Base-by-base conservation (phyloP, 2,329 filamentous ascomycete genomes). In the Leptoxyphium fumago region DNA sequence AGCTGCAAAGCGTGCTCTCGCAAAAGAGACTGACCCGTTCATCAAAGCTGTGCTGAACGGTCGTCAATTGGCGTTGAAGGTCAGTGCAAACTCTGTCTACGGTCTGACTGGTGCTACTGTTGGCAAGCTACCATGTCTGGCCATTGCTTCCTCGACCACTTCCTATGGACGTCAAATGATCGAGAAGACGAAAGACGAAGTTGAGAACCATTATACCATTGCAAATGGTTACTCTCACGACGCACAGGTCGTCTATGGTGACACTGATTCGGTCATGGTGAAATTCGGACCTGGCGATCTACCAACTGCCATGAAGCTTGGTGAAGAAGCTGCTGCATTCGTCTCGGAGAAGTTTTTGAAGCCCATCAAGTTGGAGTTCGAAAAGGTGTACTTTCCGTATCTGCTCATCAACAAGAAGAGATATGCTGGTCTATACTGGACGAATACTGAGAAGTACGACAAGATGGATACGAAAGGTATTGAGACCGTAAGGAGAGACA, bases 401-500 rank as follows among this genome's bases (percentile, higher is more conserved):
- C 73, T 98, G 29, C 74, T 98, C 42, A 98, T 98, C 78, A 98
- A 98, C 78, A 98, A 98, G 72, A 98, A 98, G 71, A 83, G 91
- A 50, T 98, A 98, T 58, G 91, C 91, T 8, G 91, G 91, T n/a
- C 67, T 98, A 29, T 96, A 86, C 67, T 98, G 88, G 88, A 98
- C 91, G 5, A 91, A 83, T 52, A 78, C 89, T 0, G 77, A 89
- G 38, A 95, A 94, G 64, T 91, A 83, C 63, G 93, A 98, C 74
- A 98, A 96, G 72, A 98, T 98, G 93, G 91, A 98, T 64, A 96
- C 86, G 47, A 98, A 98, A 64, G 91, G 91, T 72, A 96, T 98
- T 52, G 91, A 98, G 66, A 98, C 91, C 2, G 93, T 98, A 40
- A 82, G 91, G 53, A 75, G 91, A 73, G 91, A 98, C 63, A 98